These are phyloP conservation scores for Loxodes magnus DNA, from an alignment of 73 alveolate genomes.

Conservation along the genomic window DNA sequence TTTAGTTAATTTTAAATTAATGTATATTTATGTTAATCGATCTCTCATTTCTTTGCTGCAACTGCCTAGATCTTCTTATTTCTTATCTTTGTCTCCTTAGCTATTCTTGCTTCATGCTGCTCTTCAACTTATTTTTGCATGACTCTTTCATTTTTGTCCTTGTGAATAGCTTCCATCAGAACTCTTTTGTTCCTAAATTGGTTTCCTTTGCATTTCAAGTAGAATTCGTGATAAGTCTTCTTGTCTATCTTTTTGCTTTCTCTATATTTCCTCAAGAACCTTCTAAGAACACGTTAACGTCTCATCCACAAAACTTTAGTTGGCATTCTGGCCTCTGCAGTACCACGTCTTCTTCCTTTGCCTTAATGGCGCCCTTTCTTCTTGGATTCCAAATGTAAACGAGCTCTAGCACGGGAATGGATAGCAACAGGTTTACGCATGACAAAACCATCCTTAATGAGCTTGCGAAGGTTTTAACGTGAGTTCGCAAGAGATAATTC, in stretches of 20 bases:
- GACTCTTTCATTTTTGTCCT: too few species aligned
- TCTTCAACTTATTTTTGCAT: too few species aligned
- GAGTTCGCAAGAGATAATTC: slow-evolving; percentile 92
- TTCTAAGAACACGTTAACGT: slow-evolving; percentile 95
- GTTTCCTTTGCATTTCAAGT: slow-evolving; percentile 92
- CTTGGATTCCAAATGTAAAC: slow-evolving; percentile 59
- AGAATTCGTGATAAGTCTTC: slow-evolving; percentile 85
- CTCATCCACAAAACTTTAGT: slow-evolving; percentile 91
- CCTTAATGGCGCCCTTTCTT: slow-evolving; percentile 95
- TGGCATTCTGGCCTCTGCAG: slow-evolving; percentile 97
- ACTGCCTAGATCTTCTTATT: too few species aligned
- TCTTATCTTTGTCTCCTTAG: too few species aligned
- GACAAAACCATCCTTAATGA: slow-evolving; percentile 86
- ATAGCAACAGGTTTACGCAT: slow-evolving; percentile 87
- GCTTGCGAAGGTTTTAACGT: slow-evolving; percentile 14
- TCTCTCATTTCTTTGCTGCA: too few species aligned
- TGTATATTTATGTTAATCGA: too few species aligned
- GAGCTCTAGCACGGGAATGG: slow-evolving; percentile 94
- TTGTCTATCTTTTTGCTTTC: slow-evolving; percentile 90
- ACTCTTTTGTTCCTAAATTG: slow-evolving; percentile 91
- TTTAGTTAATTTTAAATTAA: too few species aligned
- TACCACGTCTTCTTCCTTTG: slow-evolving; percentile 94
- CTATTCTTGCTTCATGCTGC: too few species aligned
- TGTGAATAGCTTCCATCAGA: slow-evolving; percentile 92
- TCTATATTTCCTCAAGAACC: slow-evolving; percentile 93